phyloP scores from a whole-genome alignment of 352 stramenopile genomes.

The Phytophthora capsici region DNA sequence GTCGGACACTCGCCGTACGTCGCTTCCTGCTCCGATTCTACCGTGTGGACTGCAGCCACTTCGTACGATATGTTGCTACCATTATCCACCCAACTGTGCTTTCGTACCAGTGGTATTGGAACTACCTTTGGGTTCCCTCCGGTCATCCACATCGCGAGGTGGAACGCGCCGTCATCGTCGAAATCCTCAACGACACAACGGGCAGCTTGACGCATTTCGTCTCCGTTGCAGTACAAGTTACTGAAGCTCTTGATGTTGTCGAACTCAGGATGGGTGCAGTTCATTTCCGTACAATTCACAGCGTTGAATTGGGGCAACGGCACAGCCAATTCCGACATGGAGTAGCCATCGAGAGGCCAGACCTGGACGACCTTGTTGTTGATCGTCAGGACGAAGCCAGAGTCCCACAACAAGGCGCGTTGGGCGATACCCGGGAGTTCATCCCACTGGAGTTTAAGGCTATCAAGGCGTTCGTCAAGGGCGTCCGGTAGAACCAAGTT shows the following conservation, averaged over 20 bases:
- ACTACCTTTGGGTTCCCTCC: constrained; percentile 28
- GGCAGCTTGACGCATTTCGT: constrained; percentile 25
- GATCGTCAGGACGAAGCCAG: constrained; percentile 24
- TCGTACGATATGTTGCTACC: constrained; percentile 12
- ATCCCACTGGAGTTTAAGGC: constrained; percentile 21
- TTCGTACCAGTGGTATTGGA: constrained; percentile 2
- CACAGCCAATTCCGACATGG: constrained; percentile 35
- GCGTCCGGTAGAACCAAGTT: constrained; percentile 10
- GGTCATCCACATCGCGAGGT: constrained; percentile 39
- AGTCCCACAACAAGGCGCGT: constrained; percentile 38
- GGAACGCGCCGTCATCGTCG: background rate
- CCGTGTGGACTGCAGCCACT: constrained; percentile 29
- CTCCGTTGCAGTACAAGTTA: constrained; percentile 32
- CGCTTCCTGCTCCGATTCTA: constrained; percentile 11
- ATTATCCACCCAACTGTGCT: constrained; percentile 23
- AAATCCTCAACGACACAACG: constrained; percentile 29
- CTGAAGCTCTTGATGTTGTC: constrained; percentile 1
- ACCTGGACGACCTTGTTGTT: constrained; percentile 29
- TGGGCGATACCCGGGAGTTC: constrained; percentile 28
- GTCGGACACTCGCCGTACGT: constrained; percentile 18
- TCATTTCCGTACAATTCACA: constrained; percentile 16
- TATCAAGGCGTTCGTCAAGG: constrained; percentile 10
- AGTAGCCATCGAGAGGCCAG: constrained; percentile 19
- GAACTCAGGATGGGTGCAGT: constrained; percentile 24
- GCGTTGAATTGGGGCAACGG: constrained; percentile 22